Evolutionary conservation across 1,139 yeast species (phyloP).

Genomic region (Taphrina confusa): DNA sequence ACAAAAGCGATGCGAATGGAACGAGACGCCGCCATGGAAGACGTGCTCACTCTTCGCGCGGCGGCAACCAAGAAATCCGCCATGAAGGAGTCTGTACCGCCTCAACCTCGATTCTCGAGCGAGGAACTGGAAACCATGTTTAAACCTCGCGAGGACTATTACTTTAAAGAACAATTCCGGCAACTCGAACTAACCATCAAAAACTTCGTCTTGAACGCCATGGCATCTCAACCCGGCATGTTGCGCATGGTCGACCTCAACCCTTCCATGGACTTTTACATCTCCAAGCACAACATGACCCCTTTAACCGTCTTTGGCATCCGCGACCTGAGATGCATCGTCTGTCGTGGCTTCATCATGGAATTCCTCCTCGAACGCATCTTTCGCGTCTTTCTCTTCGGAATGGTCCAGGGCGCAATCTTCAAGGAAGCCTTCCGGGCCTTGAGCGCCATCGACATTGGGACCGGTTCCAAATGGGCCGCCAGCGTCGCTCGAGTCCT

Average conservation of each 20-base stretch:
- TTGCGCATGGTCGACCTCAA: constrained; percentile 4
- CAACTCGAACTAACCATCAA: constrained; percentile 13
- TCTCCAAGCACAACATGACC: constrained; percentile 6
- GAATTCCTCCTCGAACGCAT: constrained; percentile 27
- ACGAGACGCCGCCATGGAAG: constrained; percentile 15
- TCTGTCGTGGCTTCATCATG: constrained; percentile 30
- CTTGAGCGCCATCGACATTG: constrained; percentile 10
- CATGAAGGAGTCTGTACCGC: neutral
- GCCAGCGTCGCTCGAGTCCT: constrained; percentile 19
- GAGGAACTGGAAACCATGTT: constrained; percentile 6
- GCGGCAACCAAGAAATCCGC: neutral
- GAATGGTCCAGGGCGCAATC: neutral
- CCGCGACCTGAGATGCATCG: constrained; percentile 32
- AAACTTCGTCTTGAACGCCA: constrained; percentile 5
- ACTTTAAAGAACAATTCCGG: constrained; percentile 11
- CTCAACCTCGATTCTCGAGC: neutral
- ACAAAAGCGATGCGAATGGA: constrained; percentile 25
- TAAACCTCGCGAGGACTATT: constrained; percentile 18
- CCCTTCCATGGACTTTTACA: constrained; percentile 12
- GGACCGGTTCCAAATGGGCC: constrained; percentile 22
- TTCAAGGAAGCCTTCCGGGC: constrained; percentile 24
- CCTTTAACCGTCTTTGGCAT: constrained; percentile 24
- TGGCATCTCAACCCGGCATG: constrained; percentile 19
- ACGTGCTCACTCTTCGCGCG: neutral
- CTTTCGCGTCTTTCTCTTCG: constrained; percentile 28